Conservation (phyloP, 192 early-diverging fungal species). For the Pilaira anomala region DNA sequence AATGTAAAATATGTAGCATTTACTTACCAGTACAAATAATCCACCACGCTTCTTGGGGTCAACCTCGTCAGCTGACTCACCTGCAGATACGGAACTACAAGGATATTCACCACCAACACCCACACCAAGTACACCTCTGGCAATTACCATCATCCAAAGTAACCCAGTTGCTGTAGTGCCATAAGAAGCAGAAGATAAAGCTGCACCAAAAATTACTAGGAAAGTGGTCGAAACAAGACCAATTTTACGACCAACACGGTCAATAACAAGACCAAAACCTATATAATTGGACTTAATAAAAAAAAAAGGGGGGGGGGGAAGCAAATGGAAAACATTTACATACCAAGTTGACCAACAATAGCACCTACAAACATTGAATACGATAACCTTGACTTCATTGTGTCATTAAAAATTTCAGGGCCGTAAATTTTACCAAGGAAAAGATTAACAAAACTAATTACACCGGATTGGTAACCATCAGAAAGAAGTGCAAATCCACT, state of each 20-base stretch:
- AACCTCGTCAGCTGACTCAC: constrained; percentile 51
- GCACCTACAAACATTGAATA: constrained; percentile 52
- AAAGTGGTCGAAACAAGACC: constrained; percentile 46
- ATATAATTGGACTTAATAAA: background rate
- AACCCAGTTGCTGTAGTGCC: constrained; percentile 39
- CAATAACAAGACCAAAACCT: constrained; percentile 47
- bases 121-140: constrained; percentile 44
- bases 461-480: constrained; percentile 55
- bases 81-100: constrained; percentile 49
- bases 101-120: constrained; percentile 53
- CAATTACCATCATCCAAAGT: constrained; percentile 47
- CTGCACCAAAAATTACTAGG: constrained; percentile 47
- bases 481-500: constrained; percentile 46
- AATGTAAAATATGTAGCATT: background rate
- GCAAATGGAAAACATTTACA: background rate
- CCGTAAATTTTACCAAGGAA: constrained; percentile 46
- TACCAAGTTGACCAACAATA: constrained; percentile 51
- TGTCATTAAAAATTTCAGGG: constrained; percentile 30
- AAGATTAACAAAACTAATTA: constrained; percentile 49
- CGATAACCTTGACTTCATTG: constrained; percentile 40
- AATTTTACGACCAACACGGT: constrained; percentile 53
- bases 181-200: constrained; percentile 38
- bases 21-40: constrained; percentile 29
- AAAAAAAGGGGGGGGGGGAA: constrained; percentile 3
- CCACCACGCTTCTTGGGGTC: constrained; percentile 34